Evolutionary conservation across 106 monocot genomes (phyloP), one percentile per base, ranked within the genome.

Genomic region (Ottelia alismoides): DNA sequence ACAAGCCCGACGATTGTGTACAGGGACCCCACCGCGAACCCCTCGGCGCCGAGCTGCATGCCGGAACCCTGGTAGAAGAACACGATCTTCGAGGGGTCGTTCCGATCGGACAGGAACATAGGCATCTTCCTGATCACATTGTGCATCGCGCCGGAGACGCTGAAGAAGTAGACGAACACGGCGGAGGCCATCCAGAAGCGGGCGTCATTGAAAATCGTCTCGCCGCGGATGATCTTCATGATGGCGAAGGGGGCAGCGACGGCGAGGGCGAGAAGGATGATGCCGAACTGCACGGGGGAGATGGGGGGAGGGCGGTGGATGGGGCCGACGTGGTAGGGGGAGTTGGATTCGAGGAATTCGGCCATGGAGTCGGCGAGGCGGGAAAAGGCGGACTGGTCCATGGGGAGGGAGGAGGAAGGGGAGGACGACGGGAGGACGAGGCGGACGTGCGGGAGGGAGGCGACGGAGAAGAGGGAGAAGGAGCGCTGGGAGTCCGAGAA

Each of bases 21-120:
- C 40, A 92, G 55, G 29, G 69, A 76, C 22, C 92, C 92, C 1
- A 92, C 76, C 0, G 82, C 79, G 47, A 92, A 79, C 17, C 92
- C 85, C 68, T 92, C 92, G 0, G 79, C 82, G 1, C 92, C 92
- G 24, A 92, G 72, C 76, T 92, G 92, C 92, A 92, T 86, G 31
- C 92, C 92, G 0, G 92, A 92, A 0, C 85, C 92, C 46, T 82
- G 80, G 40, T 82, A 92, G 66, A 92, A 92, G 63, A 79, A 92
- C 22, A 86, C 65, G 3, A 82, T 22, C 67, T 64, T 63, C 17
- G 61, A 63, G 2, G 87, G 81, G 47, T 78, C 72, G 1, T 60
- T 45, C 24, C 76, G 56, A 24, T 86, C 85, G 1, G 55, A 20
- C 49, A 92, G 3, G 57, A 82, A 70, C 76, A 92, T 65, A 7